Percentiles rank a stretch among this genome's conserved stretches.
Conservation (phyloP, 257 asterid species). For the Nicotiana paniculata region DNA sequence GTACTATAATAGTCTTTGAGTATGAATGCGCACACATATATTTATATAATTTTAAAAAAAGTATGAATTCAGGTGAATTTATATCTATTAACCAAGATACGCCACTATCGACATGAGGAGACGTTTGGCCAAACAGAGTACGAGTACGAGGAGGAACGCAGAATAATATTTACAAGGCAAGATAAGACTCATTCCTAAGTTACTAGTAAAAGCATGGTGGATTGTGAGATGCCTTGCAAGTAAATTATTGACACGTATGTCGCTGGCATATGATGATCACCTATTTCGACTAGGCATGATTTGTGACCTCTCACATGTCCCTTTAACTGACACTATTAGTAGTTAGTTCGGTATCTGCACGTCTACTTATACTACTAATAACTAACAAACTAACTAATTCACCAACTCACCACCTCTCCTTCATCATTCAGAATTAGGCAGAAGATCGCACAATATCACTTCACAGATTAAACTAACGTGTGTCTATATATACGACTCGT, state of each 20-base stretch:
- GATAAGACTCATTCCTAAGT: background rate
- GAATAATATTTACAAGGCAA: too few relatives aligned
- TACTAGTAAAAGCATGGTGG: background rate
- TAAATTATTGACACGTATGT: background rate
- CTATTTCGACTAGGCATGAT: background rate
- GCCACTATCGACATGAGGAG: too few relatives aligned
- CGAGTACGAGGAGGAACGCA: too few relatives aligned
- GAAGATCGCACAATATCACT: too few relatives aligned
- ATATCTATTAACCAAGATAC: too few relatives aligned
- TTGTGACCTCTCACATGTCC: background rate
- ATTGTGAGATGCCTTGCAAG: background rate
- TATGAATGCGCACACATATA: rapidly evolving
- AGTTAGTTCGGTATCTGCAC: background rate
- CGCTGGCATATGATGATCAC: background rate
- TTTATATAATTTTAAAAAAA: too few relatives aligned
- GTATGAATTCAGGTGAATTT: too few relatives aligned
- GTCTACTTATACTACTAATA: background rate
- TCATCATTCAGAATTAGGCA: too few relatives aligned
- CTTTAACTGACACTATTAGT: background rate
- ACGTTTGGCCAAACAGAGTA: too few relatives aligned
- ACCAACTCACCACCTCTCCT: background rate
- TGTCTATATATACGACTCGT: too few relatives aligned
- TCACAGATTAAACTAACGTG: too few relatives aligned
- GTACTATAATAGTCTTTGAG: too few relatives aligned
- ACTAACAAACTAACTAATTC: background rate